Evolutionary conservation across 202 grass and related monocot genomes (phyloP).

Genomic region (Musa balbisiana): DNA sequence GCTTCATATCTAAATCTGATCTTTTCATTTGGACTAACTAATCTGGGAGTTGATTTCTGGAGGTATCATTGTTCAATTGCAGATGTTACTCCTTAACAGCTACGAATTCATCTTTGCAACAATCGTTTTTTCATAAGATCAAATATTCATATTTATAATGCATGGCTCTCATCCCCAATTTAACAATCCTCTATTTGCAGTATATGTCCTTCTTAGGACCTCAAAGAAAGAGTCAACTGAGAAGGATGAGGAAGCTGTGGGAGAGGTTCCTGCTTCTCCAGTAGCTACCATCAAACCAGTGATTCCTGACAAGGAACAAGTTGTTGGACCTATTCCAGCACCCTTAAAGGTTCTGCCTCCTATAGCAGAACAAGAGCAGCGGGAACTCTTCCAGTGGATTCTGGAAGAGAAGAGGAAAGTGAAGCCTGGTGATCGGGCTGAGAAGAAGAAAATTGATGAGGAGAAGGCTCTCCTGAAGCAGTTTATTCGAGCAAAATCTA

Average conservation of each 20-base stretch:
- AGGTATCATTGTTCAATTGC: no score
- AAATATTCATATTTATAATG: background rate
- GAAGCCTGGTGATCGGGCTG: constrained; percentile 38
- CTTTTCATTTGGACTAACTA: no score
- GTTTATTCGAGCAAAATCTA: constrained; percentile 48
- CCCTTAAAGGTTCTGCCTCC: constrained; percentile 47
- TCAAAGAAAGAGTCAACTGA: constrained; percentile 37
- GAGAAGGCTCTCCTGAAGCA: constrained; percentile 92
- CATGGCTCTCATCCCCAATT: background rate
- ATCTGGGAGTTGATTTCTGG: no score
- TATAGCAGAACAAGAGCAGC: constrained; percentile 64
- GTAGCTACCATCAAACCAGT: constrained; percentile 13
- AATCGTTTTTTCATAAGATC: no score
- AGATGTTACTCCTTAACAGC: no score
- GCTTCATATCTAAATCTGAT: no score
- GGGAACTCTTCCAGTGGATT: constrained; percentile 73
- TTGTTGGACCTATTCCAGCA: constrained; percentile 1
- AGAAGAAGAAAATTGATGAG: constrained; percentile 77
- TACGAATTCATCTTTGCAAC: no score
- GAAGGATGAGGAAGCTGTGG: constrained; percentile 11
- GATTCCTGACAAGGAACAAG: constrained; percentile 17
- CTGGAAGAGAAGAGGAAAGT: constrained; percentile 90
- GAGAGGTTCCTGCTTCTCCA: constrained; percentile 5
- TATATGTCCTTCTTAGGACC: constrained; percentile 58
- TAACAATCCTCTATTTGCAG: constrained; percentile 42